Base-by-base conservation (phyloP, 106 monocot species). In the Hemerocallis citrina region DNA sequence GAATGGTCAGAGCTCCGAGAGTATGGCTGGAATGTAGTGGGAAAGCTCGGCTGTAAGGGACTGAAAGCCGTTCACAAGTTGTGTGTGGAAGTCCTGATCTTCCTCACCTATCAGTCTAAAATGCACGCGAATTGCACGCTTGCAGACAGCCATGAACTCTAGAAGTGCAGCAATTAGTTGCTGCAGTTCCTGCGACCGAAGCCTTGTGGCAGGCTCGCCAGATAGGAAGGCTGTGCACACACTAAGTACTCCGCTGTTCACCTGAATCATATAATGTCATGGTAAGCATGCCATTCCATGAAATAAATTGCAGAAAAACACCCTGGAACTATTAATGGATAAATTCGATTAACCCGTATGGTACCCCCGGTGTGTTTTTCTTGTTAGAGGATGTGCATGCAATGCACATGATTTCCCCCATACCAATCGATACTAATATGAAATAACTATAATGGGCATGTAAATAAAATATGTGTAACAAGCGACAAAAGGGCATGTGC, bases 91-190 rank as follows among this genome's bases (percentile, higher is more conserved):
- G 44, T 99, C 98, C 50, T 99, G 98, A 63, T 99, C 98, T 68
- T 99, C 98, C 55, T 99, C 98, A 0, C 98, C 98, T 20, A 99
- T 99, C 66, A 92, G 52, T 67, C 98, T 77, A 59, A 99, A 88
- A 65, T 99, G 98, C 3, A 99, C 92, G 16, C 98, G 79, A 9
- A 99, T 92, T 44, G 98, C 98, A 39, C 98, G 84, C 66, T 98
- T 98, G 59, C 98, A 99, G 17, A 99, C 98, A 14, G 98, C 98
- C 98, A 99, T 99, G 51, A 99, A 99, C 75, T 99, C 98, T 7
- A 99, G 75, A 31, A 99, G 79, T 29, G 98, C 98, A 34, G 98
- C 98, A 52, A 99, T 92, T 21, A 99, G 82, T 32, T 99, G 98
- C 74, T 99, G 98, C 70, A 99, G 55, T 61, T 99, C 98, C 74